A percentile compares a stretch with the other conserved stretches of the same genome.
These are phyloP conservation scores for Cyclostephanos tholiformis DNA, from an alignment of 108 stramenopile species.

Conservation along the genomic window DNA sequence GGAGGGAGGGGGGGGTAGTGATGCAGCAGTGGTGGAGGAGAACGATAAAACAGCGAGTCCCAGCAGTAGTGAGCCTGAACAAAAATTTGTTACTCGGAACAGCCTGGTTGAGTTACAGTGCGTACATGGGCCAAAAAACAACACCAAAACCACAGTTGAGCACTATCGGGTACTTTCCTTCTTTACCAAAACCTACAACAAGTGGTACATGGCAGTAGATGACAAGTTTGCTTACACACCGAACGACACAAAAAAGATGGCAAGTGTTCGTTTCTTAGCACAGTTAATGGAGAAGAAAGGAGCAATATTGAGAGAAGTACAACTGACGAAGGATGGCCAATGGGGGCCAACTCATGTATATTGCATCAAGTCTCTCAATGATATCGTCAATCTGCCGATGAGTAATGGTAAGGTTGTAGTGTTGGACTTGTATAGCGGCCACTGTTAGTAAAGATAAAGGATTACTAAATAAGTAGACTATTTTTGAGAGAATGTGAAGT, in stretches of 20 bases:
- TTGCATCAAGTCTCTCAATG: slow-evolving; percentile 1
- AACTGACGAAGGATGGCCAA: slow-evolving; percentile 17
- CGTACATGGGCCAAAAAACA: slow-evolving; percentile 3
- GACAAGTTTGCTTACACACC: neutral
- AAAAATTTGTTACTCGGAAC: slow-evolving; percentile 15
- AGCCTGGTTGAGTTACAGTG: slow-evolving; percentile 12
- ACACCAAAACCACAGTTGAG: slow-evolving; percentile 1
- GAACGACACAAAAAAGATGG: slow-evolving; percentile 12
- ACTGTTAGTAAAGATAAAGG: no score
- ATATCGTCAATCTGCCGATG: neutral
- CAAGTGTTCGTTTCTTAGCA: slow-evolving; percentile 13
- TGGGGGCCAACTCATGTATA: slow-evolving; percentile 14
- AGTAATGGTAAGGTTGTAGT: neutral
- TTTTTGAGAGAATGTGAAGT: no score
- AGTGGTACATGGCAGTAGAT: slow-evolving; percentile 23
- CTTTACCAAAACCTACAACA: slow-evolving; percentile 33
- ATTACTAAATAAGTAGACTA: no score
- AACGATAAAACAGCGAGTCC: no score
- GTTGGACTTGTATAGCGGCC: neutral
- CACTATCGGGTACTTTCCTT: slow-evolving; percentile 30
- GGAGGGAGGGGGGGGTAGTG: neutral
- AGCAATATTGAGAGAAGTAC: neutral
- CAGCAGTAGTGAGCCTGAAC: neutral
- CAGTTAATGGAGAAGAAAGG: slow-evolving; percentile 24
- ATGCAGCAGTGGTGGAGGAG: neutral